phyloP scores from a whole-genome alignment of 2,329 filamentous ascomycete species.

The Boeremia lycopersici region DNA sequence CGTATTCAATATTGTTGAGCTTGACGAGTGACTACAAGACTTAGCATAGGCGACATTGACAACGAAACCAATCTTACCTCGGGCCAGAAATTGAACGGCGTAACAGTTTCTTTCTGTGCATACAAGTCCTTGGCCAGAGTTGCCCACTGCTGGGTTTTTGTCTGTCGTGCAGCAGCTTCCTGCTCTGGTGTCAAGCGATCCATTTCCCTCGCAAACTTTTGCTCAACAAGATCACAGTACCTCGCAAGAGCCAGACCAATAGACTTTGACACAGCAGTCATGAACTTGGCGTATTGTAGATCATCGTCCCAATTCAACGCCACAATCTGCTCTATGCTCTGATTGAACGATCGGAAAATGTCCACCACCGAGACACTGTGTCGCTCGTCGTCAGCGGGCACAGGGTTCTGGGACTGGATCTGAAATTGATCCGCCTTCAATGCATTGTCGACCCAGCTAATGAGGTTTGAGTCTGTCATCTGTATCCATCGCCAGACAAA shows the following conservation, averaged over 20 bases:
- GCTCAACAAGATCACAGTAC: slow-evolving; percentile 91
- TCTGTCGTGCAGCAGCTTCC: slow-evolving; percentile 75
- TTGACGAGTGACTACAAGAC: slow-evolving; percentile 83
- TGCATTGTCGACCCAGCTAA: slow-evolving; percentile 85
- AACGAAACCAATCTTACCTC: slow-evolving; percentile 65
- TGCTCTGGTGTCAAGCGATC: slow-evolving; percentile 88
- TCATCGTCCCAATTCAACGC: slow-evolving; percentile 92
- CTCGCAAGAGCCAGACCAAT: slow-evolving; percentile 81
- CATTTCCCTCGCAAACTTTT: slow-evolving; percentile 88
- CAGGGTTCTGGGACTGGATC: slow-evolving; percentile 69
- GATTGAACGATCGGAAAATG: slow-evolving; percentile 91
- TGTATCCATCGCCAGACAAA: slow-evolving; percentile 97
- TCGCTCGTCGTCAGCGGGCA: slow-evolving; percentile 77
- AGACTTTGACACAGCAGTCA: slow-evolving; percentile 87
- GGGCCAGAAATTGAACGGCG: slow-evolving; percentile 95
- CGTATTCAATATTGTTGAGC: slow-evolving; percentile 96
- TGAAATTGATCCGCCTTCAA: slow-evolving; percentile 89
- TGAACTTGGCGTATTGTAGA: slow-evolving; percentile 92
- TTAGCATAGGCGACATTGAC: slow-evolving; percentile 5
- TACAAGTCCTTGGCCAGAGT: slow-evolving; percentile 93
- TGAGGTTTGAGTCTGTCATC: slow-evolving; percentile 77
- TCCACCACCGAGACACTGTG: slow-evolving; percentile 95
- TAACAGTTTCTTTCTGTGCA: slow-evolving; percentile 88
- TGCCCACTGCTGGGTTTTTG: slow-evolving; percentile 90
- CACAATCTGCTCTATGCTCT: slow-evolving; percentile 85